Percentiles rank a stretch among this genome's conserved stretches.
Conservation (phyloP, 177 flowering plant genomes). For the Vitis hybrid region DNA sequence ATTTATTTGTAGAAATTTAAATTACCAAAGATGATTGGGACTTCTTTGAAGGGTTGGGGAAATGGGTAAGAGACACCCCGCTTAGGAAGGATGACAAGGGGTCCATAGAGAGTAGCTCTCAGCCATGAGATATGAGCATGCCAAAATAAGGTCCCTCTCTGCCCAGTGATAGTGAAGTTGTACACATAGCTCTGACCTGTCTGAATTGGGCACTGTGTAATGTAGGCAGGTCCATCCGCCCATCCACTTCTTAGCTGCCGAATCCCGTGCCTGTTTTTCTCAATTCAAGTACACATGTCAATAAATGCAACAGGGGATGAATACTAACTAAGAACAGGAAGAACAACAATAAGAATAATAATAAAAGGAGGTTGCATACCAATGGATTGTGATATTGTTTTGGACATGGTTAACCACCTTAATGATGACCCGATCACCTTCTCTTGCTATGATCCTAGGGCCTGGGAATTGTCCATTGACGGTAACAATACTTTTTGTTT, state of each 20-base stretch:
- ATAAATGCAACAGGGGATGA: neutral
- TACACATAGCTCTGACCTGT: slow-evolving; percentile 60
- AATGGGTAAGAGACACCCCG: slow-evolving; percentile 26
- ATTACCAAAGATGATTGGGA: slow-evolving; percentile 37
- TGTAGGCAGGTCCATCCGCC: slow-evolving; percentile 75
- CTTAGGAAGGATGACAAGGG: slow-evolving; percentile 34
- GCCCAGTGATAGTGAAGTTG: slow-evolving; percentile 67
- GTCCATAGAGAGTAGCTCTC: slow-evolving; percentile 51
- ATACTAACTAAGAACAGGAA: neutral
- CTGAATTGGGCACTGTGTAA: slow-evolving; percentile 80
- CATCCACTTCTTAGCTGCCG: slow-evolving; percentile 58
- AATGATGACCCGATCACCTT: slow-evolving; percentile 57
- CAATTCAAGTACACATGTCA: neutral
- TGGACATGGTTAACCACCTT: slow-evolving; percentile 58
- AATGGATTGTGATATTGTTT: slow-evolving; percentile 58
- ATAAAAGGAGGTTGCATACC: slow-evolving; percentile 29
- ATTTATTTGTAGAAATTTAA: neutral
- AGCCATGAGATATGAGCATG: slow-evolving; percentile 80
- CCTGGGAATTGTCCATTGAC: slow-evolving; percentile 74
- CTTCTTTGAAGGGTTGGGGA: slow-evolving; percentile 29
- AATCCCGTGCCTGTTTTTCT: slow-evolving; percentile 63
- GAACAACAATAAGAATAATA: neutral
- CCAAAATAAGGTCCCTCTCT: slow-evolving; percentile 72
- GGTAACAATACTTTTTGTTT: slow-evolving; percentile 50
- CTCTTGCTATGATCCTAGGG: slow-evolving; percentile 58